Percentiles rank a stretch among this genome's conserved stretches.
phyloP scores from a whole-genome alignment of 2,329 filamentous ascomycete genomes.

The Fonsecaea monophora region DNA sequence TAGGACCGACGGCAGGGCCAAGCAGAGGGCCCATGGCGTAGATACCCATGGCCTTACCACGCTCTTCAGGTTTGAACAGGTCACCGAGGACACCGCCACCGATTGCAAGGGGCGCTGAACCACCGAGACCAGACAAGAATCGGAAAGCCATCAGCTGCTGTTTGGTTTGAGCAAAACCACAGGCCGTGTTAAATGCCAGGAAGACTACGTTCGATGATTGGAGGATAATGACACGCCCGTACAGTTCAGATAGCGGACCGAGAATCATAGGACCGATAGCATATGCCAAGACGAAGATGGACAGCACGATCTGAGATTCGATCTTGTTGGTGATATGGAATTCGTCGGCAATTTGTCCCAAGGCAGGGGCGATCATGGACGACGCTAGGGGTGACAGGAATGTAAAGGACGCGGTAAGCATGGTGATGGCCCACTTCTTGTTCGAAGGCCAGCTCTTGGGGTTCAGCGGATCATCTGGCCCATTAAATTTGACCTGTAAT shows the following conservation, averaged over 20 bases:
- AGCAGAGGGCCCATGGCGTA: conserved; percentile 42
- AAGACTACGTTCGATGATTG: conserved; percentile 64
- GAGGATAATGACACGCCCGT: conserved; percentile 62
- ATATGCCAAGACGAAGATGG: conserved; percentile 63
- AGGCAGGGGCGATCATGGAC: conserved; percentile 64
- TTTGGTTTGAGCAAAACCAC: conserved; percentile 62
- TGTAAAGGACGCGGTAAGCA: conserved; percentile 64
- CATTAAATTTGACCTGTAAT: conserved; percentile 57
- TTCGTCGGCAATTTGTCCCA: conserved; percentile 61
- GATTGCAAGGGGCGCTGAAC: conserved; percentile 63
- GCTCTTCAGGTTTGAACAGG: conserved; percentile 42
- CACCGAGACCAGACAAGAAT: conserved; percentile 65
- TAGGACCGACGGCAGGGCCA: conserved; percentile 60
- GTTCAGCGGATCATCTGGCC: conserved; percentile 58
- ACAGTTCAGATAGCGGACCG: conserved; percentile 63
- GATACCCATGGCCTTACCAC: conserved; percentile 41
- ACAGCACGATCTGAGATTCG: conserved; percentile 59
- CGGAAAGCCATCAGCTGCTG: conserved; percentile 64
- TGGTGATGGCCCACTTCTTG: conserved; percentile 65
- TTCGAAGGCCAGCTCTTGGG: conserved; percentile 62
- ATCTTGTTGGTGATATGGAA: conserved; percentile 59
- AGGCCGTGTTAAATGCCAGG: conserved; percentile 66
- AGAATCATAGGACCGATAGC: conserved; percentile 61
- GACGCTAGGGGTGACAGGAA: conserved; percentile 70
- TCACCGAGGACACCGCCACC: conserved; percentile 52